These are phyloP conservation scores for Scheffersomyces parashehatae DNA, from an alignment of 1,139 yeast genomes.

Conservation along the genomic window DNA sequence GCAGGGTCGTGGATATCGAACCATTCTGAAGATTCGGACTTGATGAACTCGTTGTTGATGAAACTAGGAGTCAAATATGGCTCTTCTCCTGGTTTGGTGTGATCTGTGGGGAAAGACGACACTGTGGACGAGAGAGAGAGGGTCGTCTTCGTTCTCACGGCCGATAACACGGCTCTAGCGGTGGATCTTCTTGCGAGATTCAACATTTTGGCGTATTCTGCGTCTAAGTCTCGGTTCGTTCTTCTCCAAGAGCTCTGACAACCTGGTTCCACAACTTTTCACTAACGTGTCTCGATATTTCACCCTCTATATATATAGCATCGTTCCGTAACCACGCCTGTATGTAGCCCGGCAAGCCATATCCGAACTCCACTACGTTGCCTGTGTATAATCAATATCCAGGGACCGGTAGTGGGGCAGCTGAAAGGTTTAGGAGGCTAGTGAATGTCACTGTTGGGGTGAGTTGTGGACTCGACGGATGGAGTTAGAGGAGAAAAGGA, in stretches of 20 bases:
- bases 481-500: too few relatives aligned
- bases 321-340: neutral
- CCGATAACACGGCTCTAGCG: constrained; percentile 3
- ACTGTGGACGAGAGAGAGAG: constrained; percentile 34
- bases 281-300: too few relatives aligned
- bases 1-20: constrained; percentile 78
- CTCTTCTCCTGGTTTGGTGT: constrained; percentile 37
- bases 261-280: too few relatives aligned
- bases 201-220: constrained; percentile 5
- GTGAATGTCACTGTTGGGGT: too few relatives aligned
- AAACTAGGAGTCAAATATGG: constrained; percentile 59
- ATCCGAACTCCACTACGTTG: neutral
- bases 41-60: constrained; percentile 57
- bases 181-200: constrained; percentile 8
- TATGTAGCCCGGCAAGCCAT: neutral
- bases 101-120: constrained; percentile 47
- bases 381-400: neutral
- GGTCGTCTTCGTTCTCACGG: constrained; percentile 20
- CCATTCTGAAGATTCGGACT: constrained; percentile 61
- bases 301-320: too few relatives aligned
- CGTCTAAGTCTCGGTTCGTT: neutral
- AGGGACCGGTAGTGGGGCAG: constrained; percentile 1
- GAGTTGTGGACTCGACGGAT: too few relatives aligned
- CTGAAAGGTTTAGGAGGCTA: too few relatives aligned
- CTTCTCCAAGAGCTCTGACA: too few relatives aligned